Conservation (phyloP, 208 protist genomes). For the Wallacemonas collosoma region DNA sequence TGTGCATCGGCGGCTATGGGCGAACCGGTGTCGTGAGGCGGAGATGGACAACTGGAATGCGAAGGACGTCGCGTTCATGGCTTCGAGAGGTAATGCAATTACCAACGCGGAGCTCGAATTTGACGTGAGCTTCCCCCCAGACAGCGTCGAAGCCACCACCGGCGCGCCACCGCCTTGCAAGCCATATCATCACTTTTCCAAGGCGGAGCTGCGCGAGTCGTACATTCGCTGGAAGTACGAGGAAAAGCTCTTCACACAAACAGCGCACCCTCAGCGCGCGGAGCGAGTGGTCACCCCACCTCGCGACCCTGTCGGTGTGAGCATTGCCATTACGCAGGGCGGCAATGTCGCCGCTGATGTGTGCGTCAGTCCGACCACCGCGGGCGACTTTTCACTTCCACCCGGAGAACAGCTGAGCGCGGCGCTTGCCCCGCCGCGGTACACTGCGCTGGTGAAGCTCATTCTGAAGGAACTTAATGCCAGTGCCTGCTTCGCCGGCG, state of each 20-base stretch:
- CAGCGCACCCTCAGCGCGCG: slow-evolving; percentile 24
- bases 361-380: not conserved
- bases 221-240: slow-evolving; percentile 73
- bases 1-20: slow-evolving; percentile 75
- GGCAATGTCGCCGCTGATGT: not conserved
- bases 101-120: slow-evolving; percentile 76
- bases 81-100: slow-evolving; percentile 48
- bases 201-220: slow-evolving; percentile 39
- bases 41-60: slow-evolving; percentile 69
- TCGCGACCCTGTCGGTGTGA: slow-evolving; percentile 21
- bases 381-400: slow-evolving; percentile 6
- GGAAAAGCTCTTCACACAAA: slow-evolving; percentile 48
- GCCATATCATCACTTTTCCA: slow-evolving; percentile 34
- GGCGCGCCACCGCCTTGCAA: slow-evolving; percentile 28
- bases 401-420: slow-evolving; percentile 7
- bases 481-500: slow-evolving; percentile 29
- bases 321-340: not conserved
- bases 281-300: slow-evolving; percentile 15
- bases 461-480: slow-evolving; percentile 59
- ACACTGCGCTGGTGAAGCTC: slow-evolving; percentile 51
- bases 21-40: slow-evolving; percentile 61
- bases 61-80: slow-evolving; percentile 61
- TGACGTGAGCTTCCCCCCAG: slow-evolving; percentile 33
- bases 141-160: slow-evolving; percentile 32
- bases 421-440: slow-evolving; percentile 49